Evolutionary conservation across 1,284 basidiomycete genomes (phyloP).

Genomic region (Cutaneotrichosporon mucoides): DNA sequence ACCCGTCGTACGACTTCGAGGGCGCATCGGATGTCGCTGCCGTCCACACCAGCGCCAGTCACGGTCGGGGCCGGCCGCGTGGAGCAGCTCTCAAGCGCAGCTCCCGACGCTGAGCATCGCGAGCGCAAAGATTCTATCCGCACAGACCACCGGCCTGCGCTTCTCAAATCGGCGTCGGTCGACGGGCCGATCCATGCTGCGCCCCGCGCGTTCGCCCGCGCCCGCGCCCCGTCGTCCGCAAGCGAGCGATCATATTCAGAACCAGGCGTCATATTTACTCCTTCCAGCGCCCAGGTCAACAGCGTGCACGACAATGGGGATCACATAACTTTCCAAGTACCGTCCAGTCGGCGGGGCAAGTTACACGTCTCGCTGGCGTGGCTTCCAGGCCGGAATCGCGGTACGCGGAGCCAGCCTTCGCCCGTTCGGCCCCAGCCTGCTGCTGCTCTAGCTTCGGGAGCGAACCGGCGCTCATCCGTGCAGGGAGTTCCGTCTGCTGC

Average conservation of each 20-base stretch:
- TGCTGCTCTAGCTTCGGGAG: no score
- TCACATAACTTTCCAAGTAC: neutral
- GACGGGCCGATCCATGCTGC: neutral
- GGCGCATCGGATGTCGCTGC: neutral
- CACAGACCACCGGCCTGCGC: neutral
- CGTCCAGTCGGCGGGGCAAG: neutral
- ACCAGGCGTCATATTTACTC: neutral
- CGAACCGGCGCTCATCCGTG: no score
- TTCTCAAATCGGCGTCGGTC: neutral
- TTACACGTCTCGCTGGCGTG: slow-evolving; percentile 1
- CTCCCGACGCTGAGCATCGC: no score
- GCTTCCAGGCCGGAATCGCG: neutral
- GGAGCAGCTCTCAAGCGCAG: neutral
- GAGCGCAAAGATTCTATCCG: neutral
- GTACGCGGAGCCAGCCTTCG: neutral
- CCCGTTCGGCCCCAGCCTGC: no score
- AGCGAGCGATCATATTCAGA: neutral
- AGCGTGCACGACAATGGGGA: neutral
- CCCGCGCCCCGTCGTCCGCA: neutral
- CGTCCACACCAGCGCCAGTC: neutral
- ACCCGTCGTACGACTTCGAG: neutral
- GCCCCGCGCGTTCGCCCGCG: neutral
- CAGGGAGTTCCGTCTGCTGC: no score
- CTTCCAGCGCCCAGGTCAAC: neutral
- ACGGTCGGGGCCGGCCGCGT: neutral